phyloP scores from a whole-genome alignment of 768 basidiomycete species.

The Boletus reticuloceps region DNA sequence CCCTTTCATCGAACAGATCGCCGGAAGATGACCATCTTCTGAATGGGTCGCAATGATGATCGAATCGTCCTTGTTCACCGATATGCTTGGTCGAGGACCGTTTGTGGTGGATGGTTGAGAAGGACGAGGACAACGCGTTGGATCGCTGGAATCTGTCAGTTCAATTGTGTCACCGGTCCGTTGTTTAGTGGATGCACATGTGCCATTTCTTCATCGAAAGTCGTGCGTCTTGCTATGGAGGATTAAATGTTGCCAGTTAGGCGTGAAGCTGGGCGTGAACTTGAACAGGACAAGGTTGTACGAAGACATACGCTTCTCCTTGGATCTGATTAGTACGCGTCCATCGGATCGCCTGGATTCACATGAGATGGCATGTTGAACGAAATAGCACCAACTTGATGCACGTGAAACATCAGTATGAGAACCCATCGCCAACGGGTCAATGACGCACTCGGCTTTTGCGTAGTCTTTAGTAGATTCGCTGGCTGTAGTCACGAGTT shows the following conservation, averaged over 20 bases:
- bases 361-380: background rate
- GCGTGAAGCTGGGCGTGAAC: background rate
- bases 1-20: too few relatives aligned
- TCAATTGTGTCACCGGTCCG: too few relatives aligned
- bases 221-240: too few relatives aligned
- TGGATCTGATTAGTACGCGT: constrained; percentile 13
- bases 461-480: constrained; percentile 16
- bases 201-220: too few relatives aligned
- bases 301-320: constrained; percentile 10
- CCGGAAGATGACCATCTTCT: constrained; percentile 24
- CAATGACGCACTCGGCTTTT: constrained; percentile 17
- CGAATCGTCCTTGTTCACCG: too few relatives aligned
- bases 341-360: constrained; percentile 1
- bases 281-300: background rate
- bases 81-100: too few relatives aligned
- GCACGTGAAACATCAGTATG: background rate
- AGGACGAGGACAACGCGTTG: too few relatives aligned
- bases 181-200: too few relatives aligned
- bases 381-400: background rate
- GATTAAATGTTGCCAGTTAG: too few relatives aligned
- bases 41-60: too few relatives aligned
- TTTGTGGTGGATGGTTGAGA: too few relatives aligned
- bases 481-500: constrained; percentile 8
- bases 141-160: too few relatives aligned
- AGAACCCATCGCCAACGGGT: background rate